Conservation (phyloP, 2,329 filamentous ascomycete species). For the Penicillium griseofulvum region DNA sequence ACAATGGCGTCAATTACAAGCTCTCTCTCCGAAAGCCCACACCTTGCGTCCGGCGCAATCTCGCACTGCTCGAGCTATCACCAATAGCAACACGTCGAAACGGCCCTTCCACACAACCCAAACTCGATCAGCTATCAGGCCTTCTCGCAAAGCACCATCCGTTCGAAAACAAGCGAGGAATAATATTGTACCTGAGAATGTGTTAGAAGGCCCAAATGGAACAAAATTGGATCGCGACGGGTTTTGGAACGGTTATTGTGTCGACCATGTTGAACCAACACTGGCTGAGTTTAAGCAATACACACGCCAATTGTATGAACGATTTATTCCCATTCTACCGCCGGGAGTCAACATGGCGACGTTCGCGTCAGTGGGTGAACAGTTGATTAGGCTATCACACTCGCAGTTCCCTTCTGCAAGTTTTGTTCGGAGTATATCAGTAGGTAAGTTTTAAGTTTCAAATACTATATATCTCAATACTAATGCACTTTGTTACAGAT, state of each 20-base stretch:
- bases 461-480: background rate
- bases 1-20: constrained; percentile 14
- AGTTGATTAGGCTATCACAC: constrained; percentile 15
- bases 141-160: background rate
- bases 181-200: background rate
- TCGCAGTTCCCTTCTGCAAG: constrained; percentile 8
- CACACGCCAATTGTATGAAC: constrained; percentile 1
- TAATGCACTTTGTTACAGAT: constrained; percentile 12
- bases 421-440: constrained; percentile 16
- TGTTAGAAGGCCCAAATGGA: background rate
- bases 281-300: background rate
- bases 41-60: background rate
- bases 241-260: background rate
- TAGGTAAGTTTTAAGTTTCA: constrained; percentile 16
- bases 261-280: background rate
- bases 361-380: constrained; percentile 16
- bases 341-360: constrained; percentile 11
- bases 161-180: background rate
- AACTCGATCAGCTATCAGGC: background rate
- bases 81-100: background rate
- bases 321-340: constrained; percentile 1
- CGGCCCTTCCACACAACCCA: constrained; percentile 15
- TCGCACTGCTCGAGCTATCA: constrained; percentile 1
- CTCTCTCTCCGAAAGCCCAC: background rate
- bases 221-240: background rate